phyloP scores from a whole-genome alignment of 805 yeast genomes.

The Yarrowia yakushimensis region DNA sequence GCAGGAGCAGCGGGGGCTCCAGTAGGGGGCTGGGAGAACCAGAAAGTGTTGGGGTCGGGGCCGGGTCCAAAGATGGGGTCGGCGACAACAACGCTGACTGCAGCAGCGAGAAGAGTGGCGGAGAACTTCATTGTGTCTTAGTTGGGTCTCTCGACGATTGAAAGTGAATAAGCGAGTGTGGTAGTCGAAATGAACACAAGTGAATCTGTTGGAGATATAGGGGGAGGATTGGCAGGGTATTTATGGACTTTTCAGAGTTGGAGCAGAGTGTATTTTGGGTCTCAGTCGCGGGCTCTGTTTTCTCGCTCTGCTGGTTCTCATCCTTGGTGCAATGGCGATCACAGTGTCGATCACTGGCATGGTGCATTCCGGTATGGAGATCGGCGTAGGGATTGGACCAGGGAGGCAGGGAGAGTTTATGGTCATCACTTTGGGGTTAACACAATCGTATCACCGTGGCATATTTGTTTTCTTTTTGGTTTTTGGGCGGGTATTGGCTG shows the following conservation, averaged over 20 bases:
- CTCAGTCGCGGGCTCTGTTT: conserved; percentile 1
- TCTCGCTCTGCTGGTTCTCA: neutral
- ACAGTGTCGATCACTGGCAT: neutral
- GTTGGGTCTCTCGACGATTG: conserved; percentile 12
- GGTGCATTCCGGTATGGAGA: conserved; percentile 14
- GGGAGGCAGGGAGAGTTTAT: conserved; percentile 11
- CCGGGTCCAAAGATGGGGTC: conserved; percentile 20
- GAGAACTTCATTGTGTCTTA: conserved; percentile 18
- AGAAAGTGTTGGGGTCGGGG: conserved; percentile 19
- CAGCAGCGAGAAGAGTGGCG: conserved; percentile 15
- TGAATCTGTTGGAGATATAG: conserved; percentile 5
- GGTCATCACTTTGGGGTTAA: neutral
- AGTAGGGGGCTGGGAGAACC: conserved; percentile 21
- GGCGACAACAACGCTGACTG: conserved; percentile 12
- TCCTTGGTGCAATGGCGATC: conserved; percentile 22
- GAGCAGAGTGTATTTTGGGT: neutral
- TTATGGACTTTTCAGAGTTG: conserved; percentile 16
- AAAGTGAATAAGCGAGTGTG: conserved; percentile 20
- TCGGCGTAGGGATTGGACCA: neutral
- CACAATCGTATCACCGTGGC: neutral
- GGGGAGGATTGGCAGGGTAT: neutral
- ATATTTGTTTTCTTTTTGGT: no score
- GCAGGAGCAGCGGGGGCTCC: conserved; percentile 21
- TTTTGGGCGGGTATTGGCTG: no score
- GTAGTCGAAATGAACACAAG: conserved; percentile 18